These are phyloP conservation scores for Pyrenophora teres DNA, from an alignment of 2,329 filamentous ascomycete species.

Conservation along the genomic window DNA sequence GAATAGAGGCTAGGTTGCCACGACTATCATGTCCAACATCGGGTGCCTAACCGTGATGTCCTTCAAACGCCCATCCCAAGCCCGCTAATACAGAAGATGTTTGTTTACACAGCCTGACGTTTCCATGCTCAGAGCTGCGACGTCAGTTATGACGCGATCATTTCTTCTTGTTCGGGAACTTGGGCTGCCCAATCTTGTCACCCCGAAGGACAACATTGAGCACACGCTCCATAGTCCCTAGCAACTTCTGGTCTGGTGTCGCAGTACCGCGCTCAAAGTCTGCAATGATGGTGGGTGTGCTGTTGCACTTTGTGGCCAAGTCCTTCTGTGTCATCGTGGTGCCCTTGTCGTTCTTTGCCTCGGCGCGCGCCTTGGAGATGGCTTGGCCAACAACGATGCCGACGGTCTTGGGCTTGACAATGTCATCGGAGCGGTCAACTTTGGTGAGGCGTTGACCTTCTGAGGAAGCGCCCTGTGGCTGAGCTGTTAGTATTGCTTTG, in stretches of 20 bases:
- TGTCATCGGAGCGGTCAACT: slow-evolving; percentile 96
- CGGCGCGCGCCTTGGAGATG: slow-evolving; percentile 78
- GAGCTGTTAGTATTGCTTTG: slow-evolving; percentile 15
- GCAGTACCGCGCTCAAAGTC: slow-evolving; percentile 84
- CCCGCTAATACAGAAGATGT: slow-evolving; percentile 34
- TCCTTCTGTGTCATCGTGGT: slow-evolving; percentile 85
- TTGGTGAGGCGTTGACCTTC: slow-evolving; percentile 97
- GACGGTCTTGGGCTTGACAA: slow-evolving; percentile 90
- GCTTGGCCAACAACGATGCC: slow-evolving; percentile 79
- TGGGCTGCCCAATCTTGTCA: slow-evolving; percentile 80
- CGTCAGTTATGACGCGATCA: slow-evolving; percentile 47
- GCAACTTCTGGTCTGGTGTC: slow-evolving; percentile 80
- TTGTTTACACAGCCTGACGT: slow-evolving; percentile 2
- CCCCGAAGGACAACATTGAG: slow-evolving; percentile 89
- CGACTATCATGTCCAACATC: slow-evolving; percentile 5
- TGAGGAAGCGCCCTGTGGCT: slow-evolving; percentile 45
- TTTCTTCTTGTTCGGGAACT: slow-evolving; percentile 67
- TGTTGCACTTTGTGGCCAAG: slow-evolving; percentile 86
- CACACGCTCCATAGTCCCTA: slow-evolving; percentile 76
- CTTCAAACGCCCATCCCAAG: slow-evolving; percentile 31
- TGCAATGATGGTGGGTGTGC: slow-evolving; percentile 76
- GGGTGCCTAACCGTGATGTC: slow-evolving; percentile 22
- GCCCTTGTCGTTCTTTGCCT: slow-evolving; percentile 77
- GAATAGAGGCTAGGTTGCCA: slow-evolving; percentile 2
- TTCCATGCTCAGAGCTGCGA: background rate